Conservation (phyloP, 768 basidiomycete genomes). For the Rhodosporidiobolus sp. region DNA sequence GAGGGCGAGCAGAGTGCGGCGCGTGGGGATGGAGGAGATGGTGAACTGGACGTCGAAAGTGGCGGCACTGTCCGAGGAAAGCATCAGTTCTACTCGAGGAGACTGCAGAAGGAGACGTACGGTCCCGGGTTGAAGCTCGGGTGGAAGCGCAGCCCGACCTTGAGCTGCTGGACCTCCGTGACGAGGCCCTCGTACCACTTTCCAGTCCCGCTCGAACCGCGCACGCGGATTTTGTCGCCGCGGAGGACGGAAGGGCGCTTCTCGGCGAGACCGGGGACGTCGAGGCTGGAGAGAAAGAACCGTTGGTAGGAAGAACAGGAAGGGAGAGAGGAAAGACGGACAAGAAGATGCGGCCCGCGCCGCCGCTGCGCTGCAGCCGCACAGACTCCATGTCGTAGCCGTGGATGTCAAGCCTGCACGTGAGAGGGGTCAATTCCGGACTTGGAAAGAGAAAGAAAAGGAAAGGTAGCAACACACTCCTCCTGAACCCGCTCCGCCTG, state of each 20-base stretch:
- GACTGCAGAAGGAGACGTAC: neutral
- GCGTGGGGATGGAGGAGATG: conserved; percentile 4
- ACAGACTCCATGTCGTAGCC: conserved; percentile 4
- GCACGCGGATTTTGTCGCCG: conserved; percentile 13
- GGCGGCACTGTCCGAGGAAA: neutral
- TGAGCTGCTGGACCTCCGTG: neutral
- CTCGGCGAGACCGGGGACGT: conserved; percentile 24
- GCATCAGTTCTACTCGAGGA: neutral
- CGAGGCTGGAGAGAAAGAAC: neutral
- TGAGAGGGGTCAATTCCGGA: no score
- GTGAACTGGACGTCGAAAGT: conserved; percentile 20
- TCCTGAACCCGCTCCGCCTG: conserved; percentile 9
- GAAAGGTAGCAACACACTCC: neutral
- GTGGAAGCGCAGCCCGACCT: conserved; percentile 6
- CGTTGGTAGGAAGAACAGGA: no score
- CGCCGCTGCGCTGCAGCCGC: neutral
- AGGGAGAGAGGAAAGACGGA: neutral
- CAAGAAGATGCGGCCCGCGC: neutral
- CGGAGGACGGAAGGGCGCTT: conserved; percentile 23
- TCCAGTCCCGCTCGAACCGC: neutral
- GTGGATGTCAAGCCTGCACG: neutral
- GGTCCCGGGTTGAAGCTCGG: conserved; percentile 9
- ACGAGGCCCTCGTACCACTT: conserved; percentile 23
- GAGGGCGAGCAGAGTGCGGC: conserved; percentile 8
- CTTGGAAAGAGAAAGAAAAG: neutral